Percentiles rank a stretch among this genome's conserved stretches.
Conservation (phyloP, 306 rosid genomes). For the Rosa rugosa region DNA sequence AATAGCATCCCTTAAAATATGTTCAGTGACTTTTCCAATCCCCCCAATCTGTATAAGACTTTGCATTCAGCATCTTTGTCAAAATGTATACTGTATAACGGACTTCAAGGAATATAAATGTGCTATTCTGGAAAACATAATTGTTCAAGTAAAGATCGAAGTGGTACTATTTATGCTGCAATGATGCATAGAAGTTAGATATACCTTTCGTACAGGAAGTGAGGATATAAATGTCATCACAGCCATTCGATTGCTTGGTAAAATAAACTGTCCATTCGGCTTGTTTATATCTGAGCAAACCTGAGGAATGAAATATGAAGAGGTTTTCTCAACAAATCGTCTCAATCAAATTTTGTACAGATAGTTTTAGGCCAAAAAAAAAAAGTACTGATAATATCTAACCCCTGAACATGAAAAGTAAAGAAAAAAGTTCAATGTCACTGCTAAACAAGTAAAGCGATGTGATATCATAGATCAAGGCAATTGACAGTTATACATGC, state of each 20-base stretch:
- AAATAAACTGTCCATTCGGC: slow-evolving; percentile 91
- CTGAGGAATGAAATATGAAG: slow-evolving; percentile 36
- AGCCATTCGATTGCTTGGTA: slow-evolving; percentile 77
- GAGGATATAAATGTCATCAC: slow-evolving; percentile 81
- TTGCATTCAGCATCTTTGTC: slow-evolving; percentile 18
- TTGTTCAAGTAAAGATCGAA: background rate
- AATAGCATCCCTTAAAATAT: slow-evolving; percentile 69
- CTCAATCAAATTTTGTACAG: background rate
- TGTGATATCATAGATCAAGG: background rate
- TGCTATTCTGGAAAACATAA: background rate
- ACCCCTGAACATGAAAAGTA: background rate
- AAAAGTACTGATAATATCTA: background rate
- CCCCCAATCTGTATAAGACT: slow-evolving; percentile 82
- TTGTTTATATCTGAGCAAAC: slow-evolving; percentile 97
- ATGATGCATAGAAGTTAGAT: slow-evolving; percentile 18
- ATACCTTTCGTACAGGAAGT: slow-evolving; percentile 93
- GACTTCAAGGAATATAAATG: slow-evolving; percentile 25
- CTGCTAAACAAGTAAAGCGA: background rate
- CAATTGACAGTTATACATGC: background rate
- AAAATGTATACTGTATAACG: background rate
- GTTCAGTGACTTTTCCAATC: slow-evolving; percentile 93
- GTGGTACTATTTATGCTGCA: background rate
- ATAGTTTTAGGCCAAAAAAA: background rate
- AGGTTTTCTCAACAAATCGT: slow-evolving; percentile 9
- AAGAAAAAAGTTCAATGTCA: background rate